Conservation (phyloP, 148 eudicot species). For the Salicornia ramosissima region DNA sequence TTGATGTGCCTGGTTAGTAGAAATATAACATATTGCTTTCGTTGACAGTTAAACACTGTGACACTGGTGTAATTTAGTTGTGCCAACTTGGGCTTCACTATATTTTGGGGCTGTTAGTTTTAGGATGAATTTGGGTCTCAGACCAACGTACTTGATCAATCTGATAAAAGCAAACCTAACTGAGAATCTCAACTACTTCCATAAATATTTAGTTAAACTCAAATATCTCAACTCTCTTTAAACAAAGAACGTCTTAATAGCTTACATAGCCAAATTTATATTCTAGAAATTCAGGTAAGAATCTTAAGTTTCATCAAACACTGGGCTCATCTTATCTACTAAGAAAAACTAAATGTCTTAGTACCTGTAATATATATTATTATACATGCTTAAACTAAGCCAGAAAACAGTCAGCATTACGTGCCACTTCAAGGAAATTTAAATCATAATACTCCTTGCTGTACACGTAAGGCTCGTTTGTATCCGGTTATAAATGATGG, state of each 20-base stretch:
- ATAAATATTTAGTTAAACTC: background rate
- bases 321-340: background rate
- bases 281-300: background rate
- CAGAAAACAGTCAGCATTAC: background rate
- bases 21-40: background rate
- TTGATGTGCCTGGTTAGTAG: slow-evolving; percentile 81
- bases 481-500: too few species aligned
- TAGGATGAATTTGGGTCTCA: background rate
- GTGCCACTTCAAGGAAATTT: too few species aligned
- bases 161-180: background rate
- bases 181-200: background rate
- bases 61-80: background rate
- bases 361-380: too few species aligned
- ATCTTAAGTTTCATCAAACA: background rate
- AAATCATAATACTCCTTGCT: too few species aligned
- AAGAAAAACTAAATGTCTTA: background rate
- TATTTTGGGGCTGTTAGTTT: background rate
- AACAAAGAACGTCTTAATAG: background rate
- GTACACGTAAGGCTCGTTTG: too few species aligned
- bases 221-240: background rate
- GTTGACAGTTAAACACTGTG: background rate
- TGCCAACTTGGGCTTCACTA: background rate
- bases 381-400: background rate
- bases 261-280: background rate
- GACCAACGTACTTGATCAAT: background rate